Evolutionary conservation across 1,284 basidiomycete genomes (phyloP).

Genomic region (Trichosporon sp.): DNA sequence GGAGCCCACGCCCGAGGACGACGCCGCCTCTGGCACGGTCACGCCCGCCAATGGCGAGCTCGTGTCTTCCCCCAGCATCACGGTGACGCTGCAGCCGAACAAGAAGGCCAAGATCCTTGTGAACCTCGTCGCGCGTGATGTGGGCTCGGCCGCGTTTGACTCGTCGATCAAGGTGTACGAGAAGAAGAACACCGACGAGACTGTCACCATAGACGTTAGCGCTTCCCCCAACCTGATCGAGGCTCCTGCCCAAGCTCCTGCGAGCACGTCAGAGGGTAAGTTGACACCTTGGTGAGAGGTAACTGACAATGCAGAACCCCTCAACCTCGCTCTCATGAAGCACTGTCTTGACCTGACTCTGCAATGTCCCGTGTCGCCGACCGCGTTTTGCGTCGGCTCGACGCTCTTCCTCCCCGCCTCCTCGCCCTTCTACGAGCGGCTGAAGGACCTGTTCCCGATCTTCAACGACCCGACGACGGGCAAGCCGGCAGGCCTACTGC

Average conservation of each 20-base stretch:
- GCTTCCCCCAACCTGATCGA: constrained; percentile 23
- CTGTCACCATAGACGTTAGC: constrained; percentile 38
- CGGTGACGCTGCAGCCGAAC: constrained; percentile 45
- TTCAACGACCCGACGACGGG: constrained; percentile 34
- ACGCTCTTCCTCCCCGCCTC: constrained; percentile 65
- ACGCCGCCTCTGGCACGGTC: constrained; percentile 10
- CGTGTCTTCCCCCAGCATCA: constrained; percentile 21
- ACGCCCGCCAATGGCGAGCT: constrained; percentile 25
- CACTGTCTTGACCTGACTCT: constrained; percentile 54
- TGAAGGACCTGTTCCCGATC: constrained; percentile 37
- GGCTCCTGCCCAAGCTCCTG: background rate
- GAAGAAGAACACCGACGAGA: constrained; percentile 54
- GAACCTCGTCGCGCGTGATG: constrained; percentile 35
- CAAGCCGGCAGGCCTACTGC: constrained; percentile 55
- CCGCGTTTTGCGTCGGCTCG: constrained; percentile 95
- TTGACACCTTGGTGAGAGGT: background rate
- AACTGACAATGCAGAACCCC: constrained; percentile 36
- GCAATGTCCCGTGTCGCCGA: constrained; percentile 59
- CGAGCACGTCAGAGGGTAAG: constrained; percentile 25
- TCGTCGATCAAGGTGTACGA: constrained; percentile 46
- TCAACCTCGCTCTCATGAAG: constrained; percentile 51
- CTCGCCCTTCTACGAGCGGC: constrained; percentile 52
- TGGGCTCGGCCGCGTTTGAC: constrained; percentile 22
- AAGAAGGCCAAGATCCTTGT: constrained; percentile 52
- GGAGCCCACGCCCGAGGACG: constrained; percentile 14